Evolutionary conservation across 2,329 filamentous ascomycete genomes (phyloP), one percentile per base, ranked within the genome.

Genomic region (Sporothrix phasma): DNA sequence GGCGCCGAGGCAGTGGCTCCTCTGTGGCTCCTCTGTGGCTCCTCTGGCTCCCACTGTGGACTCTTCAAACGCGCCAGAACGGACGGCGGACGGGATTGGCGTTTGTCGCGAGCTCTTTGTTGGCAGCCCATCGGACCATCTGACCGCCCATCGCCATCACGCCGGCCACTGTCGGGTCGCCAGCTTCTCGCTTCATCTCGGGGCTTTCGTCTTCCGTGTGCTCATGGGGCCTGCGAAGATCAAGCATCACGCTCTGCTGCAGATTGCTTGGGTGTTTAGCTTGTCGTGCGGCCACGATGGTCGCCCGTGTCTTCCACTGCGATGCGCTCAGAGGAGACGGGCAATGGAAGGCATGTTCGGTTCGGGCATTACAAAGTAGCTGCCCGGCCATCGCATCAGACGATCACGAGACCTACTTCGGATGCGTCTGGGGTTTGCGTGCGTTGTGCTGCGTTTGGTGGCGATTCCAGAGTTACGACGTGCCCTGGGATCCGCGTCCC

Each of bases 1-100:
- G 43, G 10, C 43, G 26, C 58, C 58, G 58, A 61, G 58, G 58
- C 56, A 60, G 39, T 59, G 39, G 31, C 49, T 22, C 17, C 31
- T 10, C 47, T 51, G 26, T 51, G 47, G 47, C n/a, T n/a, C 46
- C 13, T 29, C 13, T 6, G 49, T 19, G 29, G 8, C 8, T 31
- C 49, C 19, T 37, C 31, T 24, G 31, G 49, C 8, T 49, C 34
- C 34, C 34, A 37, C 34, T 37, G 34, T 37, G 3, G 34, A 15
- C 11, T 11, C 10, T 13, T 4, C 34, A 8, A 37, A 37, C n/a
- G 5, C 10, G 11, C 10, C 17, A 19, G 41, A n/a, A 43, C 41
- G 17, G 41, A 17, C 56, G 56, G 26, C 26, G 11, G 26, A 47
- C 56, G 22, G 54, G 19, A 2, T 37, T 58, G 24, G 8, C 17